These are phyloP conservation scores for Amanita phalloides DNA, from an alignment of 768 basidiomycete genomes.

Conservation along the genomic window DNA sequence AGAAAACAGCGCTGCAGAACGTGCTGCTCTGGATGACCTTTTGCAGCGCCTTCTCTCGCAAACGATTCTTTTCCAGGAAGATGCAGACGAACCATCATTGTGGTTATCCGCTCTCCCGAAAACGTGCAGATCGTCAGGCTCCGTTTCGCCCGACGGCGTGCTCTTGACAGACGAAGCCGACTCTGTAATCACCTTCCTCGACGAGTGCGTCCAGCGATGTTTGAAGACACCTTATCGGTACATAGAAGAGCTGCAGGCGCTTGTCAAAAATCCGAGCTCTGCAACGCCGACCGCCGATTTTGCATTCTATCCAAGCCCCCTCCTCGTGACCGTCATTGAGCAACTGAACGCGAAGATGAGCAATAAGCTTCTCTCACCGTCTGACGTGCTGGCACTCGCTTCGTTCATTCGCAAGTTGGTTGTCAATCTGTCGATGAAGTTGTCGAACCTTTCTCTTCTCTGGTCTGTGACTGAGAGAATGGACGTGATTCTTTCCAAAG, in stretches of 20 bases:
- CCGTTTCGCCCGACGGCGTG: conserved; percentile 40
- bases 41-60: conserved; percentile 54
- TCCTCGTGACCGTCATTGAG: conserved; percentile 74
- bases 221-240: conserved; percentile 80
- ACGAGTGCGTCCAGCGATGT: conserved; percentile 79
- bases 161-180: conserved; percentile 45
- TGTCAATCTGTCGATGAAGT: conserved; percentile 45
- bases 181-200: conserved; percentile 57
- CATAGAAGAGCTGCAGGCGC: conserved; percentile 53
- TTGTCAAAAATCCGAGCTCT: conserved; percentile 13
- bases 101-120: conserved; percentile 67
- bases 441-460: conserved; percentile 31
- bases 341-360: conserved; percentile 61
- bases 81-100: conserved; percentile 53
- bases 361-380: conserved; percentile 41
- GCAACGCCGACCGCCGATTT: conserved; percentile 9
- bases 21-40: conserved; percentile 35
- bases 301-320: conserved; percentile 49
- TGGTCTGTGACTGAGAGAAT: conserved; percentile 23
- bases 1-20: conserved; percentile 40
- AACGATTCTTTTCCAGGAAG: conserved; percentile 75
- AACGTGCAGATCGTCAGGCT: conserved; percentile 21
- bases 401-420: conserved; percentile 57
- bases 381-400: conserved; percentile 52
- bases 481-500: conserved; percentile 18